These are phyloP conservation scores for Gnomoniopsis sp. DNA, from an alignment of 2,329 filamentous ascomycete genomes.

Conservation along the genomic window DNA sequence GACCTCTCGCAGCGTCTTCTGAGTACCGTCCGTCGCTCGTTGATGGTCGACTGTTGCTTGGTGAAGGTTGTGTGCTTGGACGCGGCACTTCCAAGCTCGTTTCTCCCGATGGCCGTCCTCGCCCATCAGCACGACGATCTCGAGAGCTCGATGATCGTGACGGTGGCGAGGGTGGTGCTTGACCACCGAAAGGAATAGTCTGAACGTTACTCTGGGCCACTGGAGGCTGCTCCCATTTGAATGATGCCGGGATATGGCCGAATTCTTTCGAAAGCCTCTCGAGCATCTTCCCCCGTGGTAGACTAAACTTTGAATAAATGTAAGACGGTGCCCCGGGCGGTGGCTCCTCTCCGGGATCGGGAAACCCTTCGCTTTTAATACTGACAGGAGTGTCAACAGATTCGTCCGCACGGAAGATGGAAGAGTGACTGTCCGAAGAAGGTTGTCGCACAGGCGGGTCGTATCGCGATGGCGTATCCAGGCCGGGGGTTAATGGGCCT, in stretches of 20 bases:
- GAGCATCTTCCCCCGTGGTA: constrained; percentile 78
- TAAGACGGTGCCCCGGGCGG: constrained; percentile 65
- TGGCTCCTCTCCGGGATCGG: constrained; percentile 48
- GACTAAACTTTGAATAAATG: constrained; percentile 77
- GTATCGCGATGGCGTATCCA: constrained; percentile 26
- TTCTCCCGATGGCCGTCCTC: constrained; percentile 22
- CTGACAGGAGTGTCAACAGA: constrained; percentile 67
- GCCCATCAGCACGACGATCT: constrained; percentile 26
- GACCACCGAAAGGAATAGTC: constrained; percentile 37
- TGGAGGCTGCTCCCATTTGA: constrained; percentile 60
- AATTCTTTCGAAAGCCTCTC: constrained; percentile 62
- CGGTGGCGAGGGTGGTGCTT: constrained; percentile 59
- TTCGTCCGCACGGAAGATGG: constrained; percentile 62
- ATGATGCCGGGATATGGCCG: constrained; percentile 51
- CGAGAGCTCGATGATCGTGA: constrained; percentile 58
- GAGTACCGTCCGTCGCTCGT: constrained; percentile 41
- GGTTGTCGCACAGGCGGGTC: constrained; percentile 60
- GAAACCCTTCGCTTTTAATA: constrained; percentile 67
- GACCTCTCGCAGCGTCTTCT: constrained; percentile 46
- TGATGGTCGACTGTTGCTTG: constrained; percentile 43
- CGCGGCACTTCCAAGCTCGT: constrained; percentile 37
- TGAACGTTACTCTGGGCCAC: constrained; percentile 39
- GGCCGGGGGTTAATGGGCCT: constrained; percentile 20
- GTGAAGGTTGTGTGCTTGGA: constrained; percentile 39
- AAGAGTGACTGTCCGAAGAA: constrained; percentile 65